A percentile compares a stretch with the other conserved stretches of the same genome.
These are phyloP conservation scores for Yamadazyma dushanensis DNA, from an alignment of 1,139 yeast genomes.

Conservation along the genomic window DNA sequence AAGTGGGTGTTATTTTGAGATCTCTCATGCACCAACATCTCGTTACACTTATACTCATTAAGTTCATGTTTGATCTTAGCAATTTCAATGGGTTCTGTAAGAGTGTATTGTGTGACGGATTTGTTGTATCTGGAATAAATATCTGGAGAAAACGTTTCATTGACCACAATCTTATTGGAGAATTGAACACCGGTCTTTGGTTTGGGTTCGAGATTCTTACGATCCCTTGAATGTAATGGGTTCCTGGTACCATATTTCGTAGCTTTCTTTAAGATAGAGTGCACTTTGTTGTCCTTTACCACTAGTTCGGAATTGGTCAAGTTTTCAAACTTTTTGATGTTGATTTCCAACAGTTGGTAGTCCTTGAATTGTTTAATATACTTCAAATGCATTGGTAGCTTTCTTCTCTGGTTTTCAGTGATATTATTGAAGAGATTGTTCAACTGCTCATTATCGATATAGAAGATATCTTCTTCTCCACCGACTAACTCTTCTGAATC, in stretches of 20 bases:
- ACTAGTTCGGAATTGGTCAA: conserved; percentile 11
- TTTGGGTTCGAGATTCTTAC: conserved; percentile 17
- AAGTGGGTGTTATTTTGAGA: conserved; percentile 55
- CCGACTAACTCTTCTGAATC: conserved; percentile 12
- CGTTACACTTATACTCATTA: conserved; percentile 51
- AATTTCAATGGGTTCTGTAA: conserved; percentile 47
- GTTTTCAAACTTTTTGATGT: conserved; percentile 33
- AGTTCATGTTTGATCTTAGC: conserved; percentile 50
- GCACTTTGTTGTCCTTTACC: conserved; percentile 5
- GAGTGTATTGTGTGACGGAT: conserved; percentile 50
- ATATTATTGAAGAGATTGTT: conserved; percentile 28
- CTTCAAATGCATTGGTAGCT: conserved; percentile 39
- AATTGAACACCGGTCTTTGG: conserved; percentile 34
- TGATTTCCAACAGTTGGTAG: conserved; percentile 33
- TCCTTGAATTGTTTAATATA: conserved; percentile 43
- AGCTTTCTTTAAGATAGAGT: conserved; percentile 10
- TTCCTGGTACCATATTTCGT: conserved; percentile 6
- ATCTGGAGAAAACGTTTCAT: conserved; percentile 50
- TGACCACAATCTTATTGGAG: conserved; percentile 43
- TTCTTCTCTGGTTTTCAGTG: conserved; percentile 28
- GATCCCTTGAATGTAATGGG: conserved; percentile 24
- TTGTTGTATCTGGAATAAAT: conserved; percentile 54
- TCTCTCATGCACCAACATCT: conserved; percentile 56
- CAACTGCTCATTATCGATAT: conserved; percentile 32
- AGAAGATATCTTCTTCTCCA: conserved; percentile 18